phyloP scores from a whole-genome alignment of 2,329 filamentous ascomycete genomes.

The Hypoxylon sp. region DNA sequence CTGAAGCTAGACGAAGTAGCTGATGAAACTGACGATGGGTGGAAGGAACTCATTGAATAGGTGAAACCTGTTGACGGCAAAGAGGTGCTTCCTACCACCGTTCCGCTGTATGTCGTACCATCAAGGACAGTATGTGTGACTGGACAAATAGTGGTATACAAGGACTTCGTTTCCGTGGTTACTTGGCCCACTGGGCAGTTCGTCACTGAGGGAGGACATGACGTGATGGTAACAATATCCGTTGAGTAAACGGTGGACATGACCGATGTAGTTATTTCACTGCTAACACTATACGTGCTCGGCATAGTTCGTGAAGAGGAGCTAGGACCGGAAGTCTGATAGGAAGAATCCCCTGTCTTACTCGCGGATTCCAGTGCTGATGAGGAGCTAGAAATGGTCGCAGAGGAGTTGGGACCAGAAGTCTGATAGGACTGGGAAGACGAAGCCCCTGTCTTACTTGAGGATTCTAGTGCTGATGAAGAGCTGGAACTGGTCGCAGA shows the following conservation, averaged over 20 bases:
- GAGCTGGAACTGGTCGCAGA: slow-evolving; percentile 21
- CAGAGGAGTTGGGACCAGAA: slow-evolving; percentile 29
- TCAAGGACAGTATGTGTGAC: slow-evolving; percentile 53
- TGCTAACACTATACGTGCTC: slow-evolving; percentile 51
- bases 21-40: slow-evolving; percentile 12
- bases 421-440: slow-evolving; percentile 38
- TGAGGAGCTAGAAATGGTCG: slow-evolving; percentile 14
- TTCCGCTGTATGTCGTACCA: slow-evolving; percentile 48
- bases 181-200: slow-evolving; percentile 52
- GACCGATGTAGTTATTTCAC: slow-evolving; percentile 49
- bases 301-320: slow-evolving; percentile 47
- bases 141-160: slow-evolving; percentile 54
- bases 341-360: slow-evolving; percentile 33
- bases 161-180: slow-evolving; percentile 51
- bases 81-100: slow-evolving; percentile 20
- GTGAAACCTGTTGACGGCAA: slow-evolving; percentile 6
- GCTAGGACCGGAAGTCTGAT: slow-evolving; percentile 30
- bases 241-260: slow-evolving; percentile 54
- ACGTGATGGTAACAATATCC: slow-evolving; percentile 50
- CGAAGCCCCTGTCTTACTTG: slow-evolving; percentile 22
- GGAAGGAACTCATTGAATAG: slow-evolving; percentile 24
- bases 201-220: slow-evolving; percentile 49
- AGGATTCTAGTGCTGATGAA: slow-evolving; percentile 30
- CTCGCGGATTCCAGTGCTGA: slow-evolving; percentile 31
- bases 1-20: slow-evolving; percentile 19